Base-by-base conservation (phyloP, 495 filamentous ascomycete species). In the Podospora fimiseda region DNA sequence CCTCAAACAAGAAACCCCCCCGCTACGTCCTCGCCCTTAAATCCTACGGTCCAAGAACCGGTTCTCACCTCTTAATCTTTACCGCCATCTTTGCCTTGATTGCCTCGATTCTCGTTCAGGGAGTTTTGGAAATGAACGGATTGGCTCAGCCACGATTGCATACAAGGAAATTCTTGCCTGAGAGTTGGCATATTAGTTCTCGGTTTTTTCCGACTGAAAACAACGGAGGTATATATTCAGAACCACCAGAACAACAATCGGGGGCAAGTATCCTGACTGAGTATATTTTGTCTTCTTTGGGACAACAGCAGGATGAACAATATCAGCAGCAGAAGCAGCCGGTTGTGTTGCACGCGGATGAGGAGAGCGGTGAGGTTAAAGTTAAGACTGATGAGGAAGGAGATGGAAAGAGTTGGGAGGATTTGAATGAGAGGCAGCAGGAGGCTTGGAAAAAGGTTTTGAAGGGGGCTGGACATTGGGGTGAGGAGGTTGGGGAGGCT, bases 21-120 rank as follows among this genome's bases (percentile, higher is more conserved):
- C 84, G 88, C 60, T 91, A 90, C 67, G 77, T 91, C 23, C 76
- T 94, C 30, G 75, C 73, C 7, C 63, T 82, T 7, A 82, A 84
- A 15, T 76, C 80, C 22, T 62, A 62, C 22, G 73, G 76, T 15
- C 64, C 71, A 37, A 74, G 78, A 43, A 68, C 75, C n/a, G n/a
- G n/a, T 22, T 69, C 70, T 6, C 57, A 71, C 15, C 65, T 79
- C 23, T 69, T 80, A 52, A 67, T 74, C 24, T 48, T 79, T 53
- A 55, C 80, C 24, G 69, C 79, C 42, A 56, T 83, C 43, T 37
- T 84, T 18, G 68, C 83, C 27, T 60, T 80, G 24, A 53, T 88
- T 47, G 70, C 83, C 41, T 72, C 79, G 21, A 65, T 89, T 43
- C 58, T 88, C 19, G 70, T 84, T 1, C 89, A 91, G 60, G 70